Conservation (phyloP, 2,329 filamentous ascomycete species). For the Paecilomyces niveus region DNA sequence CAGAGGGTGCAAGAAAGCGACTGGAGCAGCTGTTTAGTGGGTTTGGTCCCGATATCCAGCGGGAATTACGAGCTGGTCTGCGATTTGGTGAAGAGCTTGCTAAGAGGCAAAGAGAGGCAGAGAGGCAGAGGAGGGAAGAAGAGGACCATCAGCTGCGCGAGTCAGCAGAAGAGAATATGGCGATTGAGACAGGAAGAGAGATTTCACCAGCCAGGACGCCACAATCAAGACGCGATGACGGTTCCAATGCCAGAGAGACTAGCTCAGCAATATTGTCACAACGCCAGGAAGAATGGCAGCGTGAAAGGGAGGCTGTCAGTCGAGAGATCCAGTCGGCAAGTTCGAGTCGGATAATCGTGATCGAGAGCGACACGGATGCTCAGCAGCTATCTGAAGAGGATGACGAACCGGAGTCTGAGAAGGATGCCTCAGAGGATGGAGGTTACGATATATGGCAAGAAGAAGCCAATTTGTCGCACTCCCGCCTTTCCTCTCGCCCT, state of each 20-base stretch:
- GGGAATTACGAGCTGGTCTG: constrained; percentile 34
- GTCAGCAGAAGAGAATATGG: constrained; percentile 2
- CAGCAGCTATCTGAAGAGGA: constrained; percentile 5
- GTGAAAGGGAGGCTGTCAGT: constrained; percentile 38
- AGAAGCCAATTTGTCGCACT: constrained; percentile 30
- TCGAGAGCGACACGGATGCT: constrained; percentile 30
- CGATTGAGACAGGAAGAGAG: constrained; percentile 1
- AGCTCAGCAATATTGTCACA: constrained; percentile 16
- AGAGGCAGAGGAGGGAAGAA: neutral
- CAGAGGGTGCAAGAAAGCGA: constrained; percentile 18
- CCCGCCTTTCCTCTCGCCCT: constrained; percentile 16
- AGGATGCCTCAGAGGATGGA: constrained; percentile 21
- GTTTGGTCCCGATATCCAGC: constrained; percentile 30
- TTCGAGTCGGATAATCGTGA: constrained; percentile 36
- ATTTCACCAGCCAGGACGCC: constrained; percentile 1
- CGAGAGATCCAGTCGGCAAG: constrained; percentile 37
- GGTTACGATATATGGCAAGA: constrained; percentile 43
- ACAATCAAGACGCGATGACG: neutral
- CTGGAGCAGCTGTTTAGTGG: constrained; percentile 29
- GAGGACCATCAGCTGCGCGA: neutral
- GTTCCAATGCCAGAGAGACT: neutral
- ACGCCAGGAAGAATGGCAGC: constrained; percentile 37
- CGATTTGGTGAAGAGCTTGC: constrained; percentile 38
- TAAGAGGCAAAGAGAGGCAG: constrained; percentile 11
- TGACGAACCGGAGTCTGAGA: constrained; percentile 9